Evolutionary conservation across 164 flowering plant genomes (phyloP), one percentile per base, ranked within the genome.

Genomic region (Stephania yunnanensis): DNA sequence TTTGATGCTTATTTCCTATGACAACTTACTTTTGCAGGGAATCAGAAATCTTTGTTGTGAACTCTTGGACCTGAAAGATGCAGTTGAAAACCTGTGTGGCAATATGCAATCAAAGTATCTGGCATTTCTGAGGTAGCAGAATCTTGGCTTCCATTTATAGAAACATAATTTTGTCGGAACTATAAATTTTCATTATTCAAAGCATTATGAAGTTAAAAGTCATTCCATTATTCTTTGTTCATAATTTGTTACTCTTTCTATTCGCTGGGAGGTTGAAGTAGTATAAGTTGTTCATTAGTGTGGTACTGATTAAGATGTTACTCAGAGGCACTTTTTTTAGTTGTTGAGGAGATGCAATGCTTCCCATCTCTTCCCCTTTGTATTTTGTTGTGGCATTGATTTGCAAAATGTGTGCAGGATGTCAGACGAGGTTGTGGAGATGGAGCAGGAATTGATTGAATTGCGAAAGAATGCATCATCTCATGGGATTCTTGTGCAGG

Each of bases 31-130:
- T 67, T 9, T 85, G 82, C 84, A 95, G 99, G 98, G 99, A 74
- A 90, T 95, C 73, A 86, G 99, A 79, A 90, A 87, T 71, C 87
- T 93, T 8, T 95, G 99, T 73, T 92, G 92, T 82, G 98, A 95
- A 87, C 96, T 95, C 72, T 79, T 95, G 86, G 97, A 91, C 85
- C 82, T 95, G 74, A 95, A 95, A 85, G 98, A 95, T 87, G 91
- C 98, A 4, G 99, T 93, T 70, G 99, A 95, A 53, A 90, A 89
- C 77, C 83, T 95, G 81, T 87, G 93, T 83, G 94, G 96, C 20
- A 90, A 95, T 83, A 89, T 84, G 84, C 94, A 84, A 8, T 82
- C 92, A 17, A 95, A 95, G 81, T 92, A 87, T 80, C 77, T 88
- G 78, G 92, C 99, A 68, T 93, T 93, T 80, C 86, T 93, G 74